A percentile compares a stretch with the other conserved stretches of the same genome.
phyloP scores from a whole-genome alignment of 345 rosid species.

The Pistacia integerrima region DNA sequence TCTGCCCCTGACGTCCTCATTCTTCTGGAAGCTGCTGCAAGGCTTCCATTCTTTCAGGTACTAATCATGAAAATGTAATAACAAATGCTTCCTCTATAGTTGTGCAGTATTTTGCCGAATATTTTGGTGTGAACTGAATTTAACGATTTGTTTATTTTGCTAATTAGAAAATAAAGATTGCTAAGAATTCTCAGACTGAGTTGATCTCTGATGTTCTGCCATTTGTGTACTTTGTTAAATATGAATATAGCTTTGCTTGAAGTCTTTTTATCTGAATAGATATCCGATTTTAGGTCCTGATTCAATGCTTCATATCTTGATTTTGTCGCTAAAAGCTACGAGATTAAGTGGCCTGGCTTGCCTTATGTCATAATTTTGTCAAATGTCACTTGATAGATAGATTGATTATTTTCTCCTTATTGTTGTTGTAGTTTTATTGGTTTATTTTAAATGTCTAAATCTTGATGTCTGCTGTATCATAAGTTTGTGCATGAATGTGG shows the following conservation, averaged over 20 bases:
- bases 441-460: neutral
- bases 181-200: neutral
- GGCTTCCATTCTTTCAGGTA: slow-evolving; percentile 86
- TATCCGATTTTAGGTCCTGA: neutral
- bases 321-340: neutral
- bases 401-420: neutral
- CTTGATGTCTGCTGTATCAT: slow-evolving; percentile 1
- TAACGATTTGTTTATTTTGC: neutral
- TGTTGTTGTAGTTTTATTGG: neutral
- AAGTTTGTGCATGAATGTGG: slow-evolving; percentile 16
- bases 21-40: slow-evolving; percentile 82
- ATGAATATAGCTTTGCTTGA: neutral
- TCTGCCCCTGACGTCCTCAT: slow-evolving; percentile 89
- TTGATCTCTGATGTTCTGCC: neutral
- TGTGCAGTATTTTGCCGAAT: neutral
- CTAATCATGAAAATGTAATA: neutral
- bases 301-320: neutral
- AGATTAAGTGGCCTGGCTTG: neutral
- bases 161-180: neutral
- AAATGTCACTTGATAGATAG: neutral
- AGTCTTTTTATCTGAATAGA: neutral
- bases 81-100: neutral
- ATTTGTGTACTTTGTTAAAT: neutral
- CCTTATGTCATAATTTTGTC: neutral
- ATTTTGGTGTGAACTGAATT: neutral